A percentile compares a stretch with the other conserved stretches of the same genome.
Evolutionary conservation across 2,329 filamentous ascomycete species (phyloP).

Genomic region (Aspergillus glaucus): DNA sequence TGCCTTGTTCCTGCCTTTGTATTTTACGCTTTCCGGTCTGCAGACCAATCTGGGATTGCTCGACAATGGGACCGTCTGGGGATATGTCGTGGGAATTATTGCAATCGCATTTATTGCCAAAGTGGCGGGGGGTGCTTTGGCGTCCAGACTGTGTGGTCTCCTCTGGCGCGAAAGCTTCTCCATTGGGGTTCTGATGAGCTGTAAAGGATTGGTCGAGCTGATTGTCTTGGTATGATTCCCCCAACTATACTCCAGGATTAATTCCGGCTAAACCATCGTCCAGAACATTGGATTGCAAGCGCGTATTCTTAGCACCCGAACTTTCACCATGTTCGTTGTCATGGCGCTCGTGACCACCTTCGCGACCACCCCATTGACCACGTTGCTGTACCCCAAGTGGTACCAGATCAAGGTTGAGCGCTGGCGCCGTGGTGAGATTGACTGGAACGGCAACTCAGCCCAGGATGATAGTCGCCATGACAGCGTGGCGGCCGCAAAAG

Average conservation of each 20-base stretch:
- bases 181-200: slow-evolving; percentile 90
- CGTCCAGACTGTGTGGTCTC: slow-evolving; percentile 67
- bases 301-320: slow-evolving; percentile 69
- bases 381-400: slow-evolving; percentile 67
- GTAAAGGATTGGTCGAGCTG: slow-evolving; percentile 88
- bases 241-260: neutral
- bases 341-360: slow-evolving; percentile 89
- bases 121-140: slow-evolving; percentile 72
- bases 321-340: slow-evolving; percentile 90
- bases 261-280: neutral
- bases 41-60: slow-evolving; percentile 82
- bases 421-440: slow-evolving; percentile 80
- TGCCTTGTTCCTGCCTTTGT: slow-evolving; percentile 78
- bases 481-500: slow-evolving; percentile 34
- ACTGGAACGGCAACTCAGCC: slow-evolving; percentile 67
- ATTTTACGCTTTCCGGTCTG: slow-evolving; percentile 86
- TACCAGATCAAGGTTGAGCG: slow-evolving; percentile 67
- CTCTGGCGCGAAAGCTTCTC: slow-evolving; percentile 86
- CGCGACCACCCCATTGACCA: slow-evolving; percentile 69
- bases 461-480: slow-evolving; percentile 38
- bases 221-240: slow-evolving; percentile 72
- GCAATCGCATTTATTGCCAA: slow-evolving; percentile 78
- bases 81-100: slow-evolving; percentile 78
- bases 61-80: slow-evolving; percentile 77
- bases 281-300: slow-evolving; percentile 78